phyloP scores from a whole-genome alignment of 1,284 basidiomycete genomes.

The Leccinum angustisporum region DNA sequence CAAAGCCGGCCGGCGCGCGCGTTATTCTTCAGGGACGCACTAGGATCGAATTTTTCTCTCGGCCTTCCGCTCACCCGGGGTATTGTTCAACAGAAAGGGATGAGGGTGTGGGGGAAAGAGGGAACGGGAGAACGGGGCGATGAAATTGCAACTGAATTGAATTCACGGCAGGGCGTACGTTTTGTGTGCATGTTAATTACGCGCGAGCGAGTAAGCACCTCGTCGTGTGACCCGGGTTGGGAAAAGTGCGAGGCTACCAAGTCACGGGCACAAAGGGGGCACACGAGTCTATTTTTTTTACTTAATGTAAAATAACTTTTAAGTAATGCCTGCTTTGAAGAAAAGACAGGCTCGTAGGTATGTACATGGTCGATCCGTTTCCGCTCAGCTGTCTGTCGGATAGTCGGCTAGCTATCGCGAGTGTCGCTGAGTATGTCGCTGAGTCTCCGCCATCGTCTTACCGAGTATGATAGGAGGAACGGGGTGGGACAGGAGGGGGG shows the following conservation, averaged over 20 bases:
- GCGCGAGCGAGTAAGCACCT: neutral
- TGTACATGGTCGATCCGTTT: neutral
- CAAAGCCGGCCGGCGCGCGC: neutral
- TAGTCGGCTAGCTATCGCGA: neutral
- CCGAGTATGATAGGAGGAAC: neutral
- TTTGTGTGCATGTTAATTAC: neutral
- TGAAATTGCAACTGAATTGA: neutral
- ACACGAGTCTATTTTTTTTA: neutral
- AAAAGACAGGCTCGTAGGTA: neutral
- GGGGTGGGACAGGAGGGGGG: neutral
- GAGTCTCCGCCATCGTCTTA: neutral
- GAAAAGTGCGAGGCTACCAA: neutral
- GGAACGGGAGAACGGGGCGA: neutral
- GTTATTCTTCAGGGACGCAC: neutral
- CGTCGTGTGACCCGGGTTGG: neutral
- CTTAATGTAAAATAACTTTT: too few species aligned
- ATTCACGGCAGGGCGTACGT: neutral
- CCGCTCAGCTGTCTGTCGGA: neutral
- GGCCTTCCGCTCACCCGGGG: neutral
- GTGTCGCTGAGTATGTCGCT: neutral
- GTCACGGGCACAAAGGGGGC: neutral
- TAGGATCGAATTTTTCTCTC: neutral
- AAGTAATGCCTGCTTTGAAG: neutral
- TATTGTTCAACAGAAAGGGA: neutral
- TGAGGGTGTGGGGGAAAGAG: neutral